A percentile compares a stretch with the other conserved stretches of the same genome.
Conservation (phyloP, 164 flowering plant species). For the Liriodendron chinense region DNA sequence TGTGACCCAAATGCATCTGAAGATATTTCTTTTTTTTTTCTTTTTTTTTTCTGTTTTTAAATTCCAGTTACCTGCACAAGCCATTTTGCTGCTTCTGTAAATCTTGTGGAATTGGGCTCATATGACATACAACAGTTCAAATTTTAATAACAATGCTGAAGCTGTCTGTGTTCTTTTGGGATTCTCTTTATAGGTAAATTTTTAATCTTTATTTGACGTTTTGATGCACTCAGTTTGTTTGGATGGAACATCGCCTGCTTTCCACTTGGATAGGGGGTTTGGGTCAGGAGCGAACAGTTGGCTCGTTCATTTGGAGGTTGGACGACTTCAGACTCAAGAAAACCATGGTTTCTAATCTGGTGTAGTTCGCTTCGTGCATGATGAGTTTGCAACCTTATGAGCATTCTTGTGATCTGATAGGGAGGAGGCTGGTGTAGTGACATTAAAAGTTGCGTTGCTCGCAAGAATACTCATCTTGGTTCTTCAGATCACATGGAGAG, state of each 20-base stretch:
- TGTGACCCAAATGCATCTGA: too few species aligned
- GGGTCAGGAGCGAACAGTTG: conserved; percentile 84
- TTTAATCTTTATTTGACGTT: too few species aligned
- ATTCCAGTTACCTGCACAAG: too few species aligned
- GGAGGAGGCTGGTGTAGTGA: conserved; percentile 97
- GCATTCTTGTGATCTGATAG: conserved; percentile 21
- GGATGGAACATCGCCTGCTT: conserved; percentile 88
- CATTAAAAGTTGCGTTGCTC: conserved; percentile 56
- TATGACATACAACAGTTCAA: too few species aligned
- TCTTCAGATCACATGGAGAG: conserved; percentile 82
- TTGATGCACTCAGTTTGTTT: conserved; percentile 55
- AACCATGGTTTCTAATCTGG: not conserved
- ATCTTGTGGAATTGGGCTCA: too few species aligned
- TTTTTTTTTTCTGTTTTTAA: too few species aligned
- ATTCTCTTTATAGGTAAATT: too few species aligned
- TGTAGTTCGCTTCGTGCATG: not conserved
- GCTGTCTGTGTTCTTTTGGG: too few species aligned
- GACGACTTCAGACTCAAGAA: not conserved
- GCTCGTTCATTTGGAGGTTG: conserved; percentile 90
- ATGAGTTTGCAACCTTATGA: not conserved
- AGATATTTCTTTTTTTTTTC: too few species aligned
- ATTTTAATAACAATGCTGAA: too few species aligned
- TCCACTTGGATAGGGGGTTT: conserved; percentile 67
- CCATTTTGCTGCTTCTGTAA: too few species aligned
- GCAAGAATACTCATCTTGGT: conserved; percentile 80